phyloP scores from a whole-genome alignment of 306 rosid species.

The Macrotyloma uniflorum region DNA sequence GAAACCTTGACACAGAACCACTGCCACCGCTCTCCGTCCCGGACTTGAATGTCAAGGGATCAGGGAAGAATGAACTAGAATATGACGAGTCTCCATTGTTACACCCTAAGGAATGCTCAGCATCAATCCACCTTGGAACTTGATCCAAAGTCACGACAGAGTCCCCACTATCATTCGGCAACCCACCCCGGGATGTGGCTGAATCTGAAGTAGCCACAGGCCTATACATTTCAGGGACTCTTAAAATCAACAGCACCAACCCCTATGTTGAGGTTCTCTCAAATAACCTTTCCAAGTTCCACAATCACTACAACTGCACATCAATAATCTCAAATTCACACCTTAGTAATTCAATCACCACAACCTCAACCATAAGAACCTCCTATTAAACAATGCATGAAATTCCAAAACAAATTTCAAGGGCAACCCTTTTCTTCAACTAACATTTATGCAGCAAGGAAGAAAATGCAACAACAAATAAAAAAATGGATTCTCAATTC shows the following conservation, averaged over 20 bases:
- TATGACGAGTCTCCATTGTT: constrained; percentile 70
- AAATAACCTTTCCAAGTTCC: constrained; percentile 30
- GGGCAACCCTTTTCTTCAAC: constrained; percentile 35
- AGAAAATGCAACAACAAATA: constrained; percentile 29
- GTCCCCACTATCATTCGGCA: constrained; percentile 69
- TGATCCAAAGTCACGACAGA: constrained; percentile 82
- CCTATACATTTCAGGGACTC: constrained; percentile 65
- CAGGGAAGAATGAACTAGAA: constrained; percentile 68
- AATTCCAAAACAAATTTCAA: constrained; percentile 18
- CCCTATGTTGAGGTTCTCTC: constrained; percentile 32
- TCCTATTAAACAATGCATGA: constrained; percentile 18
- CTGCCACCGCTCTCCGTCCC: constrained; percentile 52
- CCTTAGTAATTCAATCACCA: constrained; percentile 33
- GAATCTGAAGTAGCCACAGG: constrained; percentile 65
- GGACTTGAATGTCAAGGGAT: constrained; percentile 67
- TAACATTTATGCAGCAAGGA: constrained; percentile 19
- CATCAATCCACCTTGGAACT: constrained; percentile 94
- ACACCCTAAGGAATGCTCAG: constrained; percentile 66
- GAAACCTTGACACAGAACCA: constrained; percentile 74
- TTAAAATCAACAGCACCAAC: constrained; percentile 41
- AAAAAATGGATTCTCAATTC: constrained; percentile 27
- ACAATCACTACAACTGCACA: constrained; percentile 38
- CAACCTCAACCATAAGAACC: constrained; percentile 30
- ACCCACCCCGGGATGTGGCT: constrained; percentile 62
- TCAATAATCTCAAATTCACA: constrained; percentile 32